Percentiles rank a stretch among this genome's conserved stretches.
phyloP scores from a whole-genome alignment of 2,329 filamentous ascomycete genomes.

The Trichoderma sp. region DNA sequence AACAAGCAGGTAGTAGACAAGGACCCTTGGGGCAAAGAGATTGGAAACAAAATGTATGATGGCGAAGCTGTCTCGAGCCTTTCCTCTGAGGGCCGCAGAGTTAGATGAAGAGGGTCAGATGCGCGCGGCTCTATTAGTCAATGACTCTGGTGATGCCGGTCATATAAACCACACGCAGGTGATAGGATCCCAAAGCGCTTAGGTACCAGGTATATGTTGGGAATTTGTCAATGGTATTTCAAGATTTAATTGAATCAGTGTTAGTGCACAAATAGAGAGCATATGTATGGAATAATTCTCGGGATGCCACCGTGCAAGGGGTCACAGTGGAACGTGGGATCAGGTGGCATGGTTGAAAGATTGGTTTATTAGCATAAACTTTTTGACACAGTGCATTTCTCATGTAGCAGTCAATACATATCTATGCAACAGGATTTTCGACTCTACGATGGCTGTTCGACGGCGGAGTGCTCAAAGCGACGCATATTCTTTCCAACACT shows the following conservation, averaged over 20 bases:
- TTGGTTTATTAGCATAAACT: too few species aligned
- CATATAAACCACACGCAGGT: neutral
- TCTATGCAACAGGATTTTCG: too few species aligned
- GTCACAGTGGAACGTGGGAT: too few species aligned
- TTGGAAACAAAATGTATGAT: neutral
- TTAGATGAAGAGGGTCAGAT: neutral
- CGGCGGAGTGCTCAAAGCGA: too few species aligned
- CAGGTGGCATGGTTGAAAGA: too few species aligned
- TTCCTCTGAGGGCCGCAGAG: neutral
- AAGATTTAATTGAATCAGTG: neutral
- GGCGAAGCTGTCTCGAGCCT: neutral
- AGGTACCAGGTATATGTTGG: neutral
- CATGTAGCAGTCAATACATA: too few species aligned
- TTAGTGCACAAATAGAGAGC: neutral
- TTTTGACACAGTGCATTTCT: too few species aligned
- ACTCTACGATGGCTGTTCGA: too few species aligned
- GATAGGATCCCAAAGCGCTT: neutral
- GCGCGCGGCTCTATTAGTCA: neutral
- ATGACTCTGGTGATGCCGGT: neutral
- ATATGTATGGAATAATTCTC: neutral
- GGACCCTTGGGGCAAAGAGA: neutral
- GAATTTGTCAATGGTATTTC: neutral
- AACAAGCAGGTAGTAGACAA: slow-evolving; percentile 30
- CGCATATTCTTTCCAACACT: too few species aligned
- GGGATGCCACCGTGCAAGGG: too few species aligned